Conservation (phyloP, 2,329 filamentous ascomycete species). For the Alternaria burnsii region DNA sequence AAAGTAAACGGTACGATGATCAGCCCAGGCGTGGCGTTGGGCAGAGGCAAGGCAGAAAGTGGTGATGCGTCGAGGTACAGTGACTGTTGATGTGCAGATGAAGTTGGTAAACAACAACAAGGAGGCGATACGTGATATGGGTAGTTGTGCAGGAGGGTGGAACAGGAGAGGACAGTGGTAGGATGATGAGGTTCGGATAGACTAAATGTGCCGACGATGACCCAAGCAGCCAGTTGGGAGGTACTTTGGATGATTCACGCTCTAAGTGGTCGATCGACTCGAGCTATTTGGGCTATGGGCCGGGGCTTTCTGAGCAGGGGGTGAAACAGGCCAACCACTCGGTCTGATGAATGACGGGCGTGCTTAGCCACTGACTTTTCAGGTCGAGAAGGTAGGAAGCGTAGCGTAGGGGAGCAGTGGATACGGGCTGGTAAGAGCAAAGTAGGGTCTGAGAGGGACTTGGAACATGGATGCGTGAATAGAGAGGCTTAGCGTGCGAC, state of each 20-base stretch:
- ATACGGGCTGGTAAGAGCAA: slow-evolving; percentile 45
- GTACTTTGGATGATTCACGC: slow-evolving; percentile 40
- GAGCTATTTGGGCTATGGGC: slow-evolving; percentile 49
- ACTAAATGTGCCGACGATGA: slow-evolving; percentile 46
- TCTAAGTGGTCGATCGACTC: slow-evolving; percentile 49
- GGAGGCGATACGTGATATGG: slow-evolving; percentile 27
- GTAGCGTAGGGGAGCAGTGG: slow-evolving; percentile 39
- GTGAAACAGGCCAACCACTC: slow-evolving; percentile 53
- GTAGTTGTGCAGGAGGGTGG: slow-evolving; percentile 32
- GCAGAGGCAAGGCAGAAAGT: slow-evolving; percentile 38
- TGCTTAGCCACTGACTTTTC: slow-evolving; percentile 49
- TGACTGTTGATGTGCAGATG: slow-evolving; percentile 22
- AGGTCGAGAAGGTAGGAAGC: slow-evolving; percentile 35
- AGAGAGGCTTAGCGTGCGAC: slow-evolving; percentile 45
- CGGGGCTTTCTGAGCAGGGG: slow-evolving; percentile 39
- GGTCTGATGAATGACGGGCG: slow-evolving; percentile 40
- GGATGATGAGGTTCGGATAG: slow-evolving; percentile 41
- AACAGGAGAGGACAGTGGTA: slow-evolving; percentile 36
- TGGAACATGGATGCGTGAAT: slow-evolving; percentile 41
- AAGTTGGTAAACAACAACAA: slow-evolving; percentile 36
- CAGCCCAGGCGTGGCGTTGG: slow-evolving; percentile 37
- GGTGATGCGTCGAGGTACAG: slow-evolving; percentile 21
- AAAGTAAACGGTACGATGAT: slow-evolving; percentile 24
- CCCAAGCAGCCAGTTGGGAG: slow-evolving; percentile 45
- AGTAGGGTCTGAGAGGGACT: slow-evolving; percentile 44